phyloP scores from a whole-genome alignment of 2,329 filamentous ascomycete genomes.

The Nemania serpens region DNA sequence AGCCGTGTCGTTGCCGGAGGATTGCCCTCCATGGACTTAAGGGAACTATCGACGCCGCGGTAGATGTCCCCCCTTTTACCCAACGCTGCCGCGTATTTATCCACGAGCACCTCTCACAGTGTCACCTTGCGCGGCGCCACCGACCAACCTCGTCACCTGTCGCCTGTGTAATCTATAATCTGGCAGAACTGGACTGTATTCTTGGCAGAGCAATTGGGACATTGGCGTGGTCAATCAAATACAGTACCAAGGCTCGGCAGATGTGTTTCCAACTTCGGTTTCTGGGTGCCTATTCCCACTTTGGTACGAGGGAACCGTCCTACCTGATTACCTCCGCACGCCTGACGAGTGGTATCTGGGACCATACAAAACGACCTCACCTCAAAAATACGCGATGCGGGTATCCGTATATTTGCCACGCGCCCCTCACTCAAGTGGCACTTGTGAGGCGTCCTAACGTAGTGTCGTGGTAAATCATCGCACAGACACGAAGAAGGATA shows the following conservation, averaged over 20 bases:
- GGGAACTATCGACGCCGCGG: conserved; percentile 7
- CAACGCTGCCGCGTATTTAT: conserved; percentile 31
- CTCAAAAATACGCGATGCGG: conserved; percentile 5
- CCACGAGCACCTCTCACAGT: conserved; percentile 29
- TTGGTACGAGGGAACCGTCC: conserved; percentile 5
- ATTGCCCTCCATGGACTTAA: conserved; percentile 25
- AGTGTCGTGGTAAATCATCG: conserved; percentile 7
- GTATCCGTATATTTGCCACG: conserved; percentile 7
- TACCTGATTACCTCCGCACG: conserved; percentile 6
- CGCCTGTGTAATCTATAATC: conserved; percentile 23
- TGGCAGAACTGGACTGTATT: conserved; percentile 27
- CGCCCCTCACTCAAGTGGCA: conserved; percentile 11
- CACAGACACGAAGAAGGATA: not conserved
- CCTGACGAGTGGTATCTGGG: not conserved
- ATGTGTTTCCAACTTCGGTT: conserved; percentile 15
- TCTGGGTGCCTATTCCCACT: not conserved
- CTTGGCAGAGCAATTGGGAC: conserved; percentile 25
- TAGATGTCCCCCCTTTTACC: conserved; percentile 29
- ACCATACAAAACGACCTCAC: not conserved
- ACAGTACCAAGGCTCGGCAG: conserved; percentile 32
- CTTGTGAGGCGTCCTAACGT: not conserved
- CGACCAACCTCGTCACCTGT: conserved; percentile 13
- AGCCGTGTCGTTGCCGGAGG: conserved; percentile 24
- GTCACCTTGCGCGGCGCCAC: conserved; percentile 17
- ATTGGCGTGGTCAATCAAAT: conserved; percentile 18